phyloP scores from a whole-genome alignment of 805 yeast genomes.

The Wickerhamomyces kurtzmanii region DNA sequence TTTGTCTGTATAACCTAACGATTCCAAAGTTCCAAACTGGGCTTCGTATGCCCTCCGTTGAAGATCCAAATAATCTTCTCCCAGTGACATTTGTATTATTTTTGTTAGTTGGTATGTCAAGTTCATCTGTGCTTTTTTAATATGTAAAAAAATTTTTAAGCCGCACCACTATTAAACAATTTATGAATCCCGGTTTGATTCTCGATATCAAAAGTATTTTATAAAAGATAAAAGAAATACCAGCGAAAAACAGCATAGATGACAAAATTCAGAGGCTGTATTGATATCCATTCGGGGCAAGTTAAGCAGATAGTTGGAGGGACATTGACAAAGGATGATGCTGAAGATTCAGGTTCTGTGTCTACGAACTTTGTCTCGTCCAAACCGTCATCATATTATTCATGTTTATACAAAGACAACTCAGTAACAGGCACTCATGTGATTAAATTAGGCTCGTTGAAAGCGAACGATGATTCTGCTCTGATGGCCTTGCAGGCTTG shows the following conservation, averaged over 20 bases:
- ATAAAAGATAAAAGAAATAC: too few species aligned
- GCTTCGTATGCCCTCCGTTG: conserved; percentile 54
- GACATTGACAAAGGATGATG: conserved; percentile 53
- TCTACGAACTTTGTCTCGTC: conserved; percentile 73
- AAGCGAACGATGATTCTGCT: conserved; percentile 78
- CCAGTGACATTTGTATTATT: too few species aligned
- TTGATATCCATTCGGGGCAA: conserved; percentile 89
- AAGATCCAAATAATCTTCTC: too few species aligned
- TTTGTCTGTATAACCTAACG: conserved; percentile 41
- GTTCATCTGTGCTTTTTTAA: too few species aligned
- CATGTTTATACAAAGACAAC: conserved; percentile 52
- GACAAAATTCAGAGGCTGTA: conserved; percentile 91
- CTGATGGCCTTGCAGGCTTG: conserved; percentile 61
- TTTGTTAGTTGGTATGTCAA: too few species aligned
- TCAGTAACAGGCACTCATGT: conserved; percentile 77
- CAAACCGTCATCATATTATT: conserved; percentile 67
- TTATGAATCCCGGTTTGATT: background rate
- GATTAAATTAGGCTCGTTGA: conserved; percentile 75
- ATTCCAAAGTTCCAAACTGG: conserved; percentile 51
- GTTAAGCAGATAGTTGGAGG: conserved; percentile 98
- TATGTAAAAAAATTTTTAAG: too few species aligned
- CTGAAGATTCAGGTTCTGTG: conserved; percentile 27
- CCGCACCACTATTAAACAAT: conserved; percentile 22
- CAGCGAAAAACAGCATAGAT: too few species aligned
- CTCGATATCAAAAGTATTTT: too few species aligned